Base-by-base conservation (phyloP, 306 rosid species). In the Cucumis hystrix region DNA sequence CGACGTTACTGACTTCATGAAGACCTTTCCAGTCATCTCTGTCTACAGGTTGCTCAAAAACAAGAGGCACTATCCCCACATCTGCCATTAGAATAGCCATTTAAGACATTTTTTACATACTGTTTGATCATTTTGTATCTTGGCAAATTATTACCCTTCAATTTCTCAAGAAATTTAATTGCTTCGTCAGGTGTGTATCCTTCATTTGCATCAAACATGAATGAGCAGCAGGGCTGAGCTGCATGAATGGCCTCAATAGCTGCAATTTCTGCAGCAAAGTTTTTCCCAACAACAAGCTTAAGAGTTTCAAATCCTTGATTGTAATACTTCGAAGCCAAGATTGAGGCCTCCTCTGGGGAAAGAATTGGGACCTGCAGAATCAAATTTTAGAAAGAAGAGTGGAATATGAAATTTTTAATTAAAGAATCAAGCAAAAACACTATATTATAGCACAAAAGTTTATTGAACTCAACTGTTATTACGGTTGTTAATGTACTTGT, bases 21-120 rank as follows among this genome's bases (percentile, higher is more conserved):
- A 74, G 82, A 20, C 82, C 78, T 6, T 49, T 72, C 82, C 82
- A 79, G 64, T 79, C 82, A 60, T 79, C 82, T 61, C 64, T 23
- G 73, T 15, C 78, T 30, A 72, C 82, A 12, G 82, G 82, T 61
- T 79, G 82, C 61, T 79, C 82, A 23, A 79, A 79, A 47, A 79
- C 73, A 79, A 79, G 61, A n/a, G 82, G 82, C 49, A 57, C 57
- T 6, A 79, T 33, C 8, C 20, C 77, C 73, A 79, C 49, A 23
- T 72, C 82, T 79, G 82, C 74, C 28, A 7, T 52, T 0, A 12
- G 8, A 79, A 79, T 40, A 70, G 59, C 39, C 25, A 57, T 58
- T 59, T 21, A 21, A 79, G 49, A 40, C 43, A 52, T 6, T 25
- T 70, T 67, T 16, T 33, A 2, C n/a, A 7, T 64, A 64, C n/a